These are phyloP conservation scores for Quercus wislizeni DNA, from an alignment of 306 rosid genomes.

Conservation along the genomic window DNA sequence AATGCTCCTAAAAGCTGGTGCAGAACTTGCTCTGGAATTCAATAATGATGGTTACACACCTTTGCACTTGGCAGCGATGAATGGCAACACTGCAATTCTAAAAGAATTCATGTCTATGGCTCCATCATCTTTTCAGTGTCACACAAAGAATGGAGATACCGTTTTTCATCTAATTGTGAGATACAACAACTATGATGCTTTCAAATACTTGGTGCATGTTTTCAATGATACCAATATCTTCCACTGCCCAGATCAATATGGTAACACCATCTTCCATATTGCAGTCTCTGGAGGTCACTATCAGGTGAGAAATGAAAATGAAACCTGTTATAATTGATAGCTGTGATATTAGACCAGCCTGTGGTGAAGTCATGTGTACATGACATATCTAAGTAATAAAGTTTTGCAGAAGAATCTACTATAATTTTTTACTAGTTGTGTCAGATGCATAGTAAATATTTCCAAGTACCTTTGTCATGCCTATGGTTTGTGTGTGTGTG, in stretches of 20 bases:
- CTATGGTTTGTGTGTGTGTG: no score
- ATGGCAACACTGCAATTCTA: slow-evolving; percentile 51
- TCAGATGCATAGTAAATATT: no score
- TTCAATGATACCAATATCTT: slow-evolving; percentile 42
- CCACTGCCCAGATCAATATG: slow-evolving; percentile 46
- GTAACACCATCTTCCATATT: slow-evolving; percentile 59
- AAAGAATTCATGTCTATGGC: slow-evolving; percentile 35
- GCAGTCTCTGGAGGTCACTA: slow-evolving; percentile 53
- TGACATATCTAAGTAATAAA: neutral
- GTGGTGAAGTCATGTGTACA: neutral
- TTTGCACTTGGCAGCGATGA: slow-evolving; percentile 60
- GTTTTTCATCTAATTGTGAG: slow-evolving; percentile 66
- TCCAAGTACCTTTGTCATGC: no score
- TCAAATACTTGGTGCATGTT: slow-evolving; percentile 42
- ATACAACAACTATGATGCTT: slow-evolving; percentile 48
- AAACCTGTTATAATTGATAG: neutral
- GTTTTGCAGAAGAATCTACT: neutral
- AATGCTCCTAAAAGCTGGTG: slow-evolving; percentile 46
- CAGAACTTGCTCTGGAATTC: slow-evolving; percentile 37
- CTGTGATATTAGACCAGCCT: neutral
- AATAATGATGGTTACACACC: slow-evolving; percentile 70
- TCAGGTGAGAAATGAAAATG: slow-evolving; percentile 37
- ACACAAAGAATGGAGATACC: slow-evolving; percentile 62
- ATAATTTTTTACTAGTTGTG: neutral
- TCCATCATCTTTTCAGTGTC: slow-evolving; percentile 43